Evolutionary conservation across 441 rosid genomes (phyloP).

Genomic region (Populus hybrid): DNA sequence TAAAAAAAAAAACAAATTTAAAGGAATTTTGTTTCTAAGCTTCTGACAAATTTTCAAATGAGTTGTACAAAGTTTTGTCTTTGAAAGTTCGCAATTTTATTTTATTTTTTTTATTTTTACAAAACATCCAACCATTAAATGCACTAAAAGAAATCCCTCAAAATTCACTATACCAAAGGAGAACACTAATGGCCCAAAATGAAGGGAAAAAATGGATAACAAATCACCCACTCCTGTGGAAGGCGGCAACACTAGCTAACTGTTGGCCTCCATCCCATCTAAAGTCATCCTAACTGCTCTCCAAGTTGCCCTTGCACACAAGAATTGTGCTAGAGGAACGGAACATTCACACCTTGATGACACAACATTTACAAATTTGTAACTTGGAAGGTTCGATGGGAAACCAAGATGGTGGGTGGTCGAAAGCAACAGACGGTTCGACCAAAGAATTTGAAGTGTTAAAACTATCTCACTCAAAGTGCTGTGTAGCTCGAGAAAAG

Average conservation of each 20-base stretch:
- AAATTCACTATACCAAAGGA: constrained; percentile 19
- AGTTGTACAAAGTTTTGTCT: not conserved
- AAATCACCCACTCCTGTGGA: constrained; percentile 29
- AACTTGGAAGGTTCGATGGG: constrained; percentile 22
- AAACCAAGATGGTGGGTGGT: constrained; percentile 30
- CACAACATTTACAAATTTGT: constrained; percentile 35
- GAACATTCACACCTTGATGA: constrained; percentile 10
- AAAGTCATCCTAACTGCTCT: constrained; percentile 22
- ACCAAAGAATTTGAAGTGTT: constrained; percentile 57
- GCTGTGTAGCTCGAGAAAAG: constrained; percentile 74
- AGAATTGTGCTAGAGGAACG: constrained; percentile 17
- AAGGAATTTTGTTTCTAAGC: not conserved
- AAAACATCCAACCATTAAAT: constrained; percentile 14
- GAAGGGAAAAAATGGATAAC: constrained; percentile 26
- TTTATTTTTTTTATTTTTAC: constrained; percentile 19
- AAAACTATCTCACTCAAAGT: constrained; percentile 45
- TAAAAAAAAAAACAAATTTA: no score
- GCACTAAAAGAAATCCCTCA: constrained; percentile 29
- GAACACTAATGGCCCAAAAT: constrained; percentile 20
- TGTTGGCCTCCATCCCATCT: constrained; percentile 28
- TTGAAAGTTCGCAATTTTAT: not conserved
- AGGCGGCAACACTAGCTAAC: constrained; percentile 20
- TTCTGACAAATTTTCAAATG: not conserved
- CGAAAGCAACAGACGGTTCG: constrained; percentile 23
- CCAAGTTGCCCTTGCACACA: constrained; percentile 23